A percentile compares a stretch with the other conserved stretches of the same genome.
These are phyloP conservation scores for Sugiyamaella smithiae DNA, from an alignment of 805 yeast species.

Conservation along the genomic window DNA sequence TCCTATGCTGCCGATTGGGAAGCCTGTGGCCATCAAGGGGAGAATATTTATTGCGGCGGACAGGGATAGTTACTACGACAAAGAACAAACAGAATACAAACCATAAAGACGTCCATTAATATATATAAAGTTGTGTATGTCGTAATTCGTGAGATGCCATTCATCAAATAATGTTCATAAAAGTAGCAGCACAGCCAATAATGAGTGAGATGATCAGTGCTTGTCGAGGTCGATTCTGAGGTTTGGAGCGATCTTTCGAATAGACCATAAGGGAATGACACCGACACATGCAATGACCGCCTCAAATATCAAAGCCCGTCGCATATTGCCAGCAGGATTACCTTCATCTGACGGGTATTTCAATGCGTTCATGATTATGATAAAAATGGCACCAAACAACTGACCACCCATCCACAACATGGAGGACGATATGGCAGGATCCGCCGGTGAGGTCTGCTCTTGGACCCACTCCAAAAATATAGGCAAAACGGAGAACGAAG, in stretches of 20 bases:
- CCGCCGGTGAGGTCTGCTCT: slow-evolving; percentile 35
- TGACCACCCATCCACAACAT: slow-evolving; percentile 35
- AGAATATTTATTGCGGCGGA: not conserved
- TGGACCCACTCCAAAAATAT: slow-evolving; percentile 33
- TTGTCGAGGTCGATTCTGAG: no score
- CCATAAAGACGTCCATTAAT: no score
- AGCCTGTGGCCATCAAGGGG: slow-evolving; percentile 2
- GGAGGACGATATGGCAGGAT: slow-evolving; percentile 32
- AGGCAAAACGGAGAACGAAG: slow-evolving; percentile 33
- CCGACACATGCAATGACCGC: slow-evolving; percentile 32
- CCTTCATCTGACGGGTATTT: slow-evolving; percentile 28
- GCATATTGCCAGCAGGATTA: slow-evolving; percentile 34
- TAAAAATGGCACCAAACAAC: slow-evolving; percentile 33
- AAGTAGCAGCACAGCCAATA: no score
- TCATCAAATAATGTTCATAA: no score
- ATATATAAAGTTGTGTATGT: no score
- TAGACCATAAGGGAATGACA: slow-evolving; percentile 25
- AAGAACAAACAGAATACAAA: no score
- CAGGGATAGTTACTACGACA: no score
- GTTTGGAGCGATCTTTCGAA: slow-evolving; percentile 17
- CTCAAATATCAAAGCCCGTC: slow-evolving; percentile 32
- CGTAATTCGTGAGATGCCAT: no score
- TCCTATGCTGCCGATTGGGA: slow-evolving; percentile 7
- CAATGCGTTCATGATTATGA: slow-evolving; percentile 33
- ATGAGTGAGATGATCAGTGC: no score